Base-by-base conservation (phyloP, 768 basidiomycete species). In the Collybia nuda region DNA sequence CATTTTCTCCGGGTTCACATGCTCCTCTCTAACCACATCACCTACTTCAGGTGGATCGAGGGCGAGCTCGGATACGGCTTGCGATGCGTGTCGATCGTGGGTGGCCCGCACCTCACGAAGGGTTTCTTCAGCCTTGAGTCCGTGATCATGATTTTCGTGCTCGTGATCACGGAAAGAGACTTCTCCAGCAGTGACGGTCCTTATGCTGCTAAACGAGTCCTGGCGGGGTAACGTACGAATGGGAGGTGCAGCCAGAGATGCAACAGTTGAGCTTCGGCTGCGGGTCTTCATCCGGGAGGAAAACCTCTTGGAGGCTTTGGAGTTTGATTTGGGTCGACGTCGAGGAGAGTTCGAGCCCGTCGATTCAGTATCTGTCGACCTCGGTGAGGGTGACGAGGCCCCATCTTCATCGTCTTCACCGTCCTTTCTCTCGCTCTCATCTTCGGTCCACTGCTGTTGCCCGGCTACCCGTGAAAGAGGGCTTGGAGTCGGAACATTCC, bases 241-340 rank as follows among this genome's bases (percentile, higher is more conserved):
- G 12, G 51, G 44, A 19, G 75, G 67, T 2, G 77, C 82, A 22
- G 78, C 72, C 6, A 85, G 66, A 17, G 80, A 81, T 4, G 80
- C 86, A n/a, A 86, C 71, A 3, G 85, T 88, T 21, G 85, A 86
- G 55, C 83, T 85, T 22, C 82, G 74, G 53, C 84, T 86, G 28
- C 85, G 74, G 2, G 70, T 69, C 60, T 75, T 74, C 44, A 63
- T 58, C 15, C 62, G 65, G 21, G 55, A 57, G 11, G 67, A 67
- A 19, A 57, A 64, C 53, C 66, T 68, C 44, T 72, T 65, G 17
- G 64, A 61, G 51, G 18, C 64, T 57, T 26, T 68, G 43, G 69
- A 63, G 43, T 60, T 64, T 23, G 71, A 72, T n/a, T 61, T 61
- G n/a, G 62, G 59, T 29, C 57, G 60, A 8, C 56, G 56, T 12